Percentiles rank a stretch among this genome's conserved stretches.
Conservation (phyloP, 139 green algal genomes). For the Coccomyxa sp. region DNA sequence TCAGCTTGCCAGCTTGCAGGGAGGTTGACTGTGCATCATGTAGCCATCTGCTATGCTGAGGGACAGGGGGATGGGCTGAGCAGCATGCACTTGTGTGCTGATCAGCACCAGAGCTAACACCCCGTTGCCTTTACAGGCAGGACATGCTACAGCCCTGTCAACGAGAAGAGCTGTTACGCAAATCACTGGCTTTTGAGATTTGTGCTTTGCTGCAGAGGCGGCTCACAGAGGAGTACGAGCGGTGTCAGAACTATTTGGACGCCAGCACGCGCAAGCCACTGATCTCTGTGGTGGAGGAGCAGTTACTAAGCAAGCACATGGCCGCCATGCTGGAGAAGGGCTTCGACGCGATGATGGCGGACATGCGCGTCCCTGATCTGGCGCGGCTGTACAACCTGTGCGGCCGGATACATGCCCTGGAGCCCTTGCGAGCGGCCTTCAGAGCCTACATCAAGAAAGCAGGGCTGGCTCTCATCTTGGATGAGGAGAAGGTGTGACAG, state of each 20-base stretch:
- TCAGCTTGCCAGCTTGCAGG: no score
- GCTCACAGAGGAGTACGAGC: conserved; percentile 83
- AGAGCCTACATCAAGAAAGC: conserved; percentile 63
- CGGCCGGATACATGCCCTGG: conserved; percentile 52
- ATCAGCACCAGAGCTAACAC: no score
- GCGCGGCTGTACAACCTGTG: conserved; percentile 69
- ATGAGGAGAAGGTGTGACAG: conserved; percentile 79
- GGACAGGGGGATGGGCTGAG: neutral
- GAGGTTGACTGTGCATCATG: no score
- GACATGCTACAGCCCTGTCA: no score
- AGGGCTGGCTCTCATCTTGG: conserved; percentile 70
- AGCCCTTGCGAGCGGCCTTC: conserved; percentile 67
- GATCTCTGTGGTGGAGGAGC: conserved; percentile 65
- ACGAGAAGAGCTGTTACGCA: neutral
- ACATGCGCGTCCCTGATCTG: conserved; percentile 61
- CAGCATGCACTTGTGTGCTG: no score
- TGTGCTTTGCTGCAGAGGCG: conserved; percentile 51
- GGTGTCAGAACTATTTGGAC: conserved; percentile 85
- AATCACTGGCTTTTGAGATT: neutral
- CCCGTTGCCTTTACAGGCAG: no score
- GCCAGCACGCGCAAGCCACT: conserved; percentile 68
- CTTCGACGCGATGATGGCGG: conserved; percentile 72
- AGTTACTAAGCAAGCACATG: conserved; percentile 72
- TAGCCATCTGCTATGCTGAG: neutral
- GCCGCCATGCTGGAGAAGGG: conserved; percentile 49